Evolutionary conservation across 352 stramenopile species (phyloP), one percentile per base, ranked within the genome.

Genomic region (Phytophthora citrophthora): DNA sequence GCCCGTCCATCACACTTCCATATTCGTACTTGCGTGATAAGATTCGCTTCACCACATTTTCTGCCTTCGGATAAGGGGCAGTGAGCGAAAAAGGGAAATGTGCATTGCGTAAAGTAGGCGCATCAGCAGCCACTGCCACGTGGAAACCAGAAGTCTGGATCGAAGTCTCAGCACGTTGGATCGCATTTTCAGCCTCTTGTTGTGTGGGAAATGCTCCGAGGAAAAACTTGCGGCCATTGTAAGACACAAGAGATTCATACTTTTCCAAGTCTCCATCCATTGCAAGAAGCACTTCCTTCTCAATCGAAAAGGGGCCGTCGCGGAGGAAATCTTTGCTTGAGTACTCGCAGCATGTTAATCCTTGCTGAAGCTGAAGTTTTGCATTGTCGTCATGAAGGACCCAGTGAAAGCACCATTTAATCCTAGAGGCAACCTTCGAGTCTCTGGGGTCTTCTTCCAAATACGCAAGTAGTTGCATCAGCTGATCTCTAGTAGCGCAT

Each of bases 1-100:
- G 52, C 6, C 69, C 61, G 39, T 83, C 72, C 50, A 79, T 54
- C 27, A 77, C 20, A 36, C 61, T 81, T 4, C 66, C 72, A 34
- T 78, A 83, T 41, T 88, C 79, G 59, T 88, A 88, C 38, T 83
- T 84, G 12, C 77, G 77, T 26, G 67, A 67, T 15, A 88, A 73
- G 10, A 65, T 51, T 16, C 79, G 77, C 40, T 66, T 79, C 40
- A 80, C 51, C 15, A 85, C 59, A 24, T 62, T 54, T 29, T 88
- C 72, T 31, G 69, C 79, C 48, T 84, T 83, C 29, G 82, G 57
- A 54, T 65, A 52, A 3, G 77, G 74, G 23, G 66, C 61, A 0
- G 38, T 72, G n/a, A 86, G 44, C 12, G 48, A 70, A 43, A 40
- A 63, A 45, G 76, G 76, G 47, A 86, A 86, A 38, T 74, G 63